Evolutionary conservation across 306 rosid species (phyloP), one percentile per base, ranked within the genome.

Genomic region (Calophaca sinica): DNA sequence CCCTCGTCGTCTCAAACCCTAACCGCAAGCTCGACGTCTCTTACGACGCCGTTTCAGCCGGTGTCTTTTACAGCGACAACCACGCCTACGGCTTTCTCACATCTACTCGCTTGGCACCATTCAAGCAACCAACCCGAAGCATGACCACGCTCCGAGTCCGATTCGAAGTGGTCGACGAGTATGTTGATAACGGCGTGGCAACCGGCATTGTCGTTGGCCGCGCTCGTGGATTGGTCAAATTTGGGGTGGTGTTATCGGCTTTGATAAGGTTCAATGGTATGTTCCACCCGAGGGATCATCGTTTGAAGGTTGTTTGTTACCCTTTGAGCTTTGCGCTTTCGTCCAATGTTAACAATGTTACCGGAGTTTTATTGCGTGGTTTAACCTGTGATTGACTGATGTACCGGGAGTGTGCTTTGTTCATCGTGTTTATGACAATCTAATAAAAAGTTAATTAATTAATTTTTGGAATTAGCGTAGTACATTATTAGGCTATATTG

Each of bases 291-390:
- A n/a, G 20, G 15, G 28, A 60, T n/a, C 2, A 1, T 35, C 2
- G 3, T 0, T 5, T 60, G 9, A 33, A n/a, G 26, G 44, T 60
- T 60, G 3, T 42, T 3, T 60, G 66, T 9, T 4, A 12, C n/a
- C 66, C 66, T 33, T 12, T 60, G 26, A 60, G 36, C 11, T 60
- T 60, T 60, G 66, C 3, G 7, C n/a, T 35, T 55, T 29, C 62
- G 20, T 11, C 4, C 9, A 33, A 58, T 28, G 6, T 10, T 35
- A 32, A 35, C 28, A 60, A 33, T 20, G 26, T 20, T 33, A 33
- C 26, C 6, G 13, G 66, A 2, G 41, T 2, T 10, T 32, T 58
- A 12, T 10, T 58, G 15, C 2, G 15, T 31, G 41, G 41, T 58
- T 13, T 58, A 58, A 9, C 20, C 28, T 31, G 15, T 32, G 15